phyloP scores from a whole-genome alignment of 1,284 basidiomycete species.

The Wallemia ichthyophaga region DNA sequence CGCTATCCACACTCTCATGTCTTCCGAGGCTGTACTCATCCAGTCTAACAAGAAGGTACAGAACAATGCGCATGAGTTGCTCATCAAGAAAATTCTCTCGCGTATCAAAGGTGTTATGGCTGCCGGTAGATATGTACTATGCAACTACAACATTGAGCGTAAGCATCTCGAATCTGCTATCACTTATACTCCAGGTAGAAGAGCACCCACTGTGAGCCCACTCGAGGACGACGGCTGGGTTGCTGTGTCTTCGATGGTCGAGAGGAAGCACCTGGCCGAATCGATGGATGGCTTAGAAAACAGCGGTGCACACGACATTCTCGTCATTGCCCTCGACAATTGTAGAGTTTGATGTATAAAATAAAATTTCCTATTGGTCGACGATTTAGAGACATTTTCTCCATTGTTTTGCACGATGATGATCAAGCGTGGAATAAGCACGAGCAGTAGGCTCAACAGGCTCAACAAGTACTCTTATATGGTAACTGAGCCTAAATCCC shows the following conservation, averaged over 20 bases:
- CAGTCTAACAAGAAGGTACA: conserved; percentile 30
- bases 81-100: conserved; percentile 52
- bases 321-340: conserved; percentile 71
- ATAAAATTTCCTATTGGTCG: background rate
- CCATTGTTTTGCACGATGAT: background rate
- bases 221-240: conserved; percentile 60
- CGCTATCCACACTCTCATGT: conserved; percentile 61
- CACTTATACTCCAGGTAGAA: conserved; percentile 53
- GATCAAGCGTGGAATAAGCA: background rate
- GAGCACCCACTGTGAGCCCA: conserved; percentile 66
- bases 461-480: conserved; percentile 58
- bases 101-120: conserved; percentile 84
- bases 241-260: conserved; percentile 74
- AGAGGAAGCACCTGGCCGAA: conserved; percentile 46
- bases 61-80: conserved; percentile 20
- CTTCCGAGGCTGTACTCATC: conserved; percentile 82
- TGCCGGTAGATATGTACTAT: conserved; percentile 57
- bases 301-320: conserved; percentile 63
- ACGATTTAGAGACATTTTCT: background rate
- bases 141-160: conserved; percentile 67
- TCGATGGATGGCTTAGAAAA: conserved; percentile 70
- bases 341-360: conserved; percentile 40
- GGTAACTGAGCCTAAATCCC: conserved; percentile 64
- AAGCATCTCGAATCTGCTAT: conserved; percentile 31
- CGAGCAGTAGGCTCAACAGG: background rate